Conservation (phyloP, 2,329 filamentous ascomycete genomes). For the Knufia petricola region DNA sequence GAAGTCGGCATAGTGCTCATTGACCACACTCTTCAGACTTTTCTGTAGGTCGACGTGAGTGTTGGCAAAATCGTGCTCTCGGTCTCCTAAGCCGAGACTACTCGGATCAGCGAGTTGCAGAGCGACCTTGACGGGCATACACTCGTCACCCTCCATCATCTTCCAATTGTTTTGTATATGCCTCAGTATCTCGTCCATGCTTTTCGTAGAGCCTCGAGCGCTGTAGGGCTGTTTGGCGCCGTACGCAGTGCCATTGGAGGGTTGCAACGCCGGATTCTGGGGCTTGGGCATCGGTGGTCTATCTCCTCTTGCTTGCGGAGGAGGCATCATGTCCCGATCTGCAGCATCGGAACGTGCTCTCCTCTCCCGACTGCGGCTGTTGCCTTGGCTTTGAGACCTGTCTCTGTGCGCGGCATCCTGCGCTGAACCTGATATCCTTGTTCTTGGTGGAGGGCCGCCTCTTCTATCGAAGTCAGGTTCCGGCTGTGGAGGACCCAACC, state of each 20-base stretch:
- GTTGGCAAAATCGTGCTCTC: conserved; percentile 73
- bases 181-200: conserved; percentile 22
- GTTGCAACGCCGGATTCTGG: conserved; percentile 11
- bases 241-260: background rate
- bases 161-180: conserved; percentile 83
- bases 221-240: conserved; percentile 11
- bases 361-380: conserved; percentile 14
- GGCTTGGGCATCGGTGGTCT: conserved; percentile 12
- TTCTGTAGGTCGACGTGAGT: conserved; percentile 84
- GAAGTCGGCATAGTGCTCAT: conserved; percentile 98
- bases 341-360: conserved; percentile 11
- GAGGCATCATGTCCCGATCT: conserved; percentile 16
- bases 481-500: conserved; percentile 9
- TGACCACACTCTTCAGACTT: conserved; percentile 87
- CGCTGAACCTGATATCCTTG: background rate
- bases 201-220: conserved; percentile 16
- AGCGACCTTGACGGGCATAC: conserved; percentile 87
- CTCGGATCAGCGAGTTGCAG: conserved; percentile 88
- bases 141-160: conserved; percentile 79
- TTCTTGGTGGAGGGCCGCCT: background rate
- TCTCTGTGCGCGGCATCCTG: conserved; percentile 18
- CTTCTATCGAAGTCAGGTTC: background rate
- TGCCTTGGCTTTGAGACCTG: conserved; percentile 17
- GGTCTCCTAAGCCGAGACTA: conserved; percentile 82
- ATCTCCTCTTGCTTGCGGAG: conserved; percentile 7